Evolutionary conservation across 352 stramenopile genomes (phyloP), one percentile per base, ranked within the genome.

Genomic region (Peronospora tabacina): DNA sequence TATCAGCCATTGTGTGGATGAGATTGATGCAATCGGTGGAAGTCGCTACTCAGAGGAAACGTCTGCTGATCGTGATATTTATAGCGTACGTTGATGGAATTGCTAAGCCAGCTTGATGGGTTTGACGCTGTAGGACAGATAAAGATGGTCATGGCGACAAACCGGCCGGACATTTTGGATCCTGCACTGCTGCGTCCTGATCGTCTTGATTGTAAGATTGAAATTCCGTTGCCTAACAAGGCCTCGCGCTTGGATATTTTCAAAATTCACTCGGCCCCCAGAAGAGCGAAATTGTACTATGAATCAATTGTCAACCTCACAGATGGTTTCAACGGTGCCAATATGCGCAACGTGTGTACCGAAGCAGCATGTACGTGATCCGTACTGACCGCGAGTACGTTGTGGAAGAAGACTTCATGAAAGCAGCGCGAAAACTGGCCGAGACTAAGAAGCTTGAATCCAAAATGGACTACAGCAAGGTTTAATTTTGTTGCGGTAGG

Each of bases 1-100:
- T 57, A 96, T 99, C 49, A 99, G 99, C 70, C n/a, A n/a, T n/a
- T 99, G 99, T 63, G 99, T 99, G 94, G 97, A 99, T 72, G 97
- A 99, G 63, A 98, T 99, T 68, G 97, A 99, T 79, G 96, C 96
- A 19, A 99, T 99, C 62, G 96, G 96, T 63, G 96, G 96, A 55
- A 97, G 85, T 41, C 92, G 97, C 30, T 98, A 98, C 66, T 97
- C 86, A 36, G 95, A 99, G 66, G 96, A 96, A 49, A 98, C 94
- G 26, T 97, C 84, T 20, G 88, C 85, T 3, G 88, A 96, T 66
- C 92, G 96, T 49, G 97, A 99, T 71, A 99, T 99, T 76, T 97
- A n/a, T n/a, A 99, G 68, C 89, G 97, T 36, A 99, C 97, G 51
- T 71, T 99, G 12, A 98, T 99, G 95, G 96, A 99, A 63, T 77